Evolutionary conservation across 192 early-diverging fungal genomes (phyloP).

Genomic region (Diversispora epigaea): DNA sequence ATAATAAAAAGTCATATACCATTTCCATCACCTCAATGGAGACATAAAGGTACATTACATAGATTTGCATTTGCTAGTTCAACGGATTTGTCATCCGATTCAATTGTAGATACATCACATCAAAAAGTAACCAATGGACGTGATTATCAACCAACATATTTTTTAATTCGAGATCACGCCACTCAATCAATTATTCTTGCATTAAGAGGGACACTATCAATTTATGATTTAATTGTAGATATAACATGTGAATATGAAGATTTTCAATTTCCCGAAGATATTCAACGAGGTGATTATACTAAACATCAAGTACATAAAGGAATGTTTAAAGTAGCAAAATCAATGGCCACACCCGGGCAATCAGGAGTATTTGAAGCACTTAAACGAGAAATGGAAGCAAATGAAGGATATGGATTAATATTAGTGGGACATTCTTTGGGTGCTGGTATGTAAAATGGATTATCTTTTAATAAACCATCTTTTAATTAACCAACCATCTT

Average conservation of each 20-base stretch:
- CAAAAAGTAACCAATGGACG: conserved; percentile 34
- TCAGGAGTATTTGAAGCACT: conserved; percentile 44
- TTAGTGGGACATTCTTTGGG: conserved; percentile 54
- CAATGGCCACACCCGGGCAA: conserved; percentile 43
- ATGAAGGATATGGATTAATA: conserved; percentile 46
- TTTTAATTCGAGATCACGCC: conserved; percentile 46
- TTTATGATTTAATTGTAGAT: conserved; percentile 52
- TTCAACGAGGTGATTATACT: conserved; percentile 20
- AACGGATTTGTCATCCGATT: conserved; percentile 40
- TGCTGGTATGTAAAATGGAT: conserved; percentile 37
- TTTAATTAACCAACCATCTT: too few relatives aligned
- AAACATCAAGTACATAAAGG: conserved; percentile 50
- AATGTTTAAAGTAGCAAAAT: conserved; percentile 44
- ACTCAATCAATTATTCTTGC: conserved; percentile 47
- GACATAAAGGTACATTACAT: conserved; percentile 17
- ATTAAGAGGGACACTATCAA: conserved; percentile 51
- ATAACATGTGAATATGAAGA: conserved; percentile 50
- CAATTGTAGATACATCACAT: conserved; percentile 45
- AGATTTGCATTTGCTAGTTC: conserved; percentile 14
- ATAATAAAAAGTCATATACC: background rate
- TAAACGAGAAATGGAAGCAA: conserved; percentile 42
- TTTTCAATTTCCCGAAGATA: conserved; percentile 46
- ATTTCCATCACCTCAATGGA: background rate
- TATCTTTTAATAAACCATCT: too few relatives aligned
- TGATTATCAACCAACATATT: conserved; percentile 48